Evolutionary conservation across 164 flowering plant species (phyloP).

Genomic region (Macadamia tetraphylla): DNA sequence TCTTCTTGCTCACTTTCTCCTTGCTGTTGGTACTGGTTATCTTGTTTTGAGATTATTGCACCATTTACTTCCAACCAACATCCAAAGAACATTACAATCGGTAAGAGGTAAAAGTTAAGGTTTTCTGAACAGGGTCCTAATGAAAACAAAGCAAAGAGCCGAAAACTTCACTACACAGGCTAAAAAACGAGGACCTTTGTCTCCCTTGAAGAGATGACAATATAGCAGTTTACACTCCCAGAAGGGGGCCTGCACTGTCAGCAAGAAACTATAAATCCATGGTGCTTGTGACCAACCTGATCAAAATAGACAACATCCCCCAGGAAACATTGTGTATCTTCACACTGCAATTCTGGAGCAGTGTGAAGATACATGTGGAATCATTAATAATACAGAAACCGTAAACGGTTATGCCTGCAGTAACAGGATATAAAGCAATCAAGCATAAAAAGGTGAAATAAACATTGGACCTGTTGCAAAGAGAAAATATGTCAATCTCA

Average conservation of each 20-base stretch:
- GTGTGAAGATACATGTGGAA: not conserved
- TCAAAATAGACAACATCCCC: not conserved
- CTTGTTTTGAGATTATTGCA: too few species aligned
- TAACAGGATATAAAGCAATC: not conserved
- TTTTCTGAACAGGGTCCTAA: too few species aligned
- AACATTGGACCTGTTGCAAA: not conserved
- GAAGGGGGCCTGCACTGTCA: not conserved
- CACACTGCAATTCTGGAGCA: not conserved
- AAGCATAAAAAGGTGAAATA: not conserved
- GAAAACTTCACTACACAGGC: not conserved
- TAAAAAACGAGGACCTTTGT: not conserved
- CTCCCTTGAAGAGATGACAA: not conserved
- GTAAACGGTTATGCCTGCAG: not conserved
- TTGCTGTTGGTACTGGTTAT: too few species aligned
- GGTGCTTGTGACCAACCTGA: not conserved
- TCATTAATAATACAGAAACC: not conserved
- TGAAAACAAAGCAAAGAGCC: too few species aligned
- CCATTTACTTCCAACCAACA: too few species aligned
- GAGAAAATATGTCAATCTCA: not conserved
- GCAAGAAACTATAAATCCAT: not conserved
- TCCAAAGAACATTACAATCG: too few species aligned
- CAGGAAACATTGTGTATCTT: not conserved
- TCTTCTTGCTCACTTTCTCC: too few species aligned
- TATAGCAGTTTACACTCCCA: not conserved
- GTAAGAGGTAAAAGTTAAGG: too few species aligned